Evolutionary conservation across 345 rosid genomes (phyloP).

Genomic region (Brassica nigra): DNA sequence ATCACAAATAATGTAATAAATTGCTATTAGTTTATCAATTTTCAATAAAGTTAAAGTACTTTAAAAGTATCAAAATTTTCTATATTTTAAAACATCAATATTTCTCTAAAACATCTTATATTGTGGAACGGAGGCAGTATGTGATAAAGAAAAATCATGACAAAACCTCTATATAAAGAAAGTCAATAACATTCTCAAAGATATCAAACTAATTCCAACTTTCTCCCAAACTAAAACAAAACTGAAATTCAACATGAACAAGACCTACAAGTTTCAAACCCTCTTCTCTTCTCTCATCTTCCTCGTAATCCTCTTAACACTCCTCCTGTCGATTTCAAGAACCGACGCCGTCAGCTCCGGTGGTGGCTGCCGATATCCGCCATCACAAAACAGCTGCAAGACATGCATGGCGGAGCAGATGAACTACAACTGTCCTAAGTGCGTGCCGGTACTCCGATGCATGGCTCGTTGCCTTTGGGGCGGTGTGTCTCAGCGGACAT

Average conservation of each 20-base stretch:
- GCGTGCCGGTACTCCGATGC: conserved; percentile 66
- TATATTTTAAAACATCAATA: too few species aligned
- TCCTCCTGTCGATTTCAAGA: conserved; percentile 6
- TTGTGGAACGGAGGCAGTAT: too few species aligned
- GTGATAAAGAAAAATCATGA: neutral
- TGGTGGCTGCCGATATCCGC: conserved; percentile 31
- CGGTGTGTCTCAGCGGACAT: conserved; percentile 46
- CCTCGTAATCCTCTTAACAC: conserved; percentile 3
- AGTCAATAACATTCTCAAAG: conserved; percentile 10
- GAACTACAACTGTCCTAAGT: conserved; percentile 57
- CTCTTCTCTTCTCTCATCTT: conserved; percentile 28
- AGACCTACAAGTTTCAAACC: conserved; percentile 26
- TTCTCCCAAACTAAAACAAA: neutral
- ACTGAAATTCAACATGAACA: conserved; percentile 25
- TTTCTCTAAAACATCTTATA: too few species aligned
- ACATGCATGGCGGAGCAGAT: conserved; percentile 56
- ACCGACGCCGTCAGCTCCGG: neutral
- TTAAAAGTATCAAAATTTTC: too few species aligned
- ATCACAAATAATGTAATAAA: too few species aligned
- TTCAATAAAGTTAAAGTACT: too few species aligned
- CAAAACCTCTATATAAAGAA: conserved; percentile 23
- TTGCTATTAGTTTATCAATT: too few species aligned
- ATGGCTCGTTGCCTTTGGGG: conserved; percentile 86
- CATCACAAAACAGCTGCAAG: conserved; percentile 46
- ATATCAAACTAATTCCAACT: conserved; percentile 1